Conservation (phyloP, 2,329 filamentous ascomycete species). For the Verticillium alfalfae region DNA sequence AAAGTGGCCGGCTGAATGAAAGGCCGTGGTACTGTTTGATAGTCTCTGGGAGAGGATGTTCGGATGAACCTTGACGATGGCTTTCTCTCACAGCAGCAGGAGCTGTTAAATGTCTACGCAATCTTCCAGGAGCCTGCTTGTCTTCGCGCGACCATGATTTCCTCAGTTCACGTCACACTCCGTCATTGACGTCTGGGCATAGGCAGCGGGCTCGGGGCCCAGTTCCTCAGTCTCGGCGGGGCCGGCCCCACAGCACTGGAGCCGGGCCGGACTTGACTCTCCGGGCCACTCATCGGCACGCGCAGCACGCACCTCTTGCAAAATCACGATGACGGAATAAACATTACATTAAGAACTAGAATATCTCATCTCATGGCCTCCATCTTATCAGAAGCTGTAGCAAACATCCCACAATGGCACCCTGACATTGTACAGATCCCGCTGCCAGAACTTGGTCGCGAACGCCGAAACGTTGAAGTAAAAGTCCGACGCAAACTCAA, state of each 20-base stretch:
- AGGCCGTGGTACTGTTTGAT: too few relatives aligned
- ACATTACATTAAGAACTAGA: neutral
- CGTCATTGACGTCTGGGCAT: neutral
- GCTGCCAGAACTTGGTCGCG: conserved; percentile 18
- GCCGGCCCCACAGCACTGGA: neutral
- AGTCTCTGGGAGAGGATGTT: too few relatives aligned
- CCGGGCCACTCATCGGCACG: neutral
- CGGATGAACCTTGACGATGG: too few relatives aligned
- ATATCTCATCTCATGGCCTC: too few relatives aligned
- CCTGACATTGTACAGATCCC: conserved; percentile 13
- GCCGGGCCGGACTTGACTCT: neutral
- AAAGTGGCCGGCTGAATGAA: too few relatives aligned
- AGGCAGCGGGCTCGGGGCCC: neutral
- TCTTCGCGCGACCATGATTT: neutral
- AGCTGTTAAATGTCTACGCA: neutral
- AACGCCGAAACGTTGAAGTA: conserved; percentile 18
- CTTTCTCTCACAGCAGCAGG: conserved; percentile 1
- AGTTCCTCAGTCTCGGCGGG: neutral
- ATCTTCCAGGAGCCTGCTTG: neutral
- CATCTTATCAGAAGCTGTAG: conserved; percentile 3
- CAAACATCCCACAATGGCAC: conserved; percentile 10
- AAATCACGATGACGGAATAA: neutral
- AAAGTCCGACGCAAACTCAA: conserved; percentile 18
- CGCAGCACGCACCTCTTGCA: too few relatives aligned
- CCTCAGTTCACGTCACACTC: neutral